A percentile compares a stretch with the other conserved stretches of the same genome.
These are phyloP conservation scores for Vanrija pseudolonga DNA, from an alignment of 1,284 basidiomycete species.

Conservation along the genomic window DNA sequence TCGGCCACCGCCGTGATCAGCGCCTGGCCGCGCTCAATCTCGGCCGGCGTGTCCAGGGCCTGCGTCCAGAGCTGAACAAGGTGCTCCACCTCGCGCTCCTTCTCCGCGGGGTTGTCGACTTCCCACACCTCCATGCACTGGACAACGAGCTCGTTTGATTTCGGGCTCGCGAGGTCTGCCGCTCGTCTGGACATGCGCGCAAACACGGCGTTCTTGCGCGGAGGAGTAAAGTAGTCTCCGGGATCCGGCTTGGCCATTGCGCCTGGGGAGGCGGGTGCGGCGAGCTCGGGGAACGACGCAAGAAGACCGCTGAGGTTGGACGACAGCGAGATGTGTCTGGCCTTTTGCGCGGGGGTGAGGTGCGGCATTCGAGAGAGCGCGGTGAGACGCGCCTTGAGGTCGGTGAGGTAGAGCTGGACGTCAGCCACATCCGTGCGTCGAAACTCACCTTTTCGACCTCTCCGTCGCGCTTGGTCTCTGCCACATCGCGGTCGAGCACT, in stretches of 20 bases:
- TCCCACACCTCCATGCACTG: conserved; percentile 43
- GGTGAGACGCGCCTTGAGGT: conserved; percentile 34
- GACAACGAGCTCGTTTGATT: conserved; percentile 34
- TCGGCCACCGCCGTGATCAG: conserved; percentile 23
- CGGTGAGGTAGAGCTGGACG: conserved; percentile 37
- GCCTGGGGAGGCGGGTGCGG: conserved; percentile 12
- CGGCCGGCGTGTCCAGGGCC: conserved; percentile 25
- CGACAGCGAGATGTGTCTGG: conserved; percentile 23
- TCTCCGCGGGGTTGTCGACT: conserved; percentile 29
- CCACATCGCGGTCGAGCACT: conserved; percentile 32
- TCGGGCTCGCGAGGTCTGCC: conserved; percentile 14
- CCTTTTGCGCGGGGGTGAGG: conserved; percentile 20
- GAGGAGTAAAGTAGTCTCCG: conserved; percentile 32
- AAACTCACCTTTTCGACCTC: conserved; percentile 37
- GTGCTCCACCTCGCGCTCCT: conserved; percentile 35
- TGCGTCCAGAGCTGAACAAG: conserved; percentile 32
- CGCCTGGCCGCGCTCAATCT: conserved; percentile 15
- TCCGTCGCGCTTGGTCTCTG: conserved; percentile 25
- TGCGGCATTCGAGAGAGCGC: conserved; percentile 18
- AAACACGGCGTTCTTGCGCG: conserved; percentile 31
- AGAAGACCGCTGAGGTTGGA: conserved; percentile 21
- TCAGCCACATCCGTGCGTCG: background rate
- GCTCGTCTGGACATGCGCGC: conserved; percentile 23
- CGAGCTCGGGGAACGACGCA: conserved; percentile 30
- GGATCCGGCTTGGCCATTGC: background rate